These are phyloP conservation scores for Auriscalpium vulgare DNA, from an alignment of 768 basidiomycete species.

Conservation along the genomic window DNA sequence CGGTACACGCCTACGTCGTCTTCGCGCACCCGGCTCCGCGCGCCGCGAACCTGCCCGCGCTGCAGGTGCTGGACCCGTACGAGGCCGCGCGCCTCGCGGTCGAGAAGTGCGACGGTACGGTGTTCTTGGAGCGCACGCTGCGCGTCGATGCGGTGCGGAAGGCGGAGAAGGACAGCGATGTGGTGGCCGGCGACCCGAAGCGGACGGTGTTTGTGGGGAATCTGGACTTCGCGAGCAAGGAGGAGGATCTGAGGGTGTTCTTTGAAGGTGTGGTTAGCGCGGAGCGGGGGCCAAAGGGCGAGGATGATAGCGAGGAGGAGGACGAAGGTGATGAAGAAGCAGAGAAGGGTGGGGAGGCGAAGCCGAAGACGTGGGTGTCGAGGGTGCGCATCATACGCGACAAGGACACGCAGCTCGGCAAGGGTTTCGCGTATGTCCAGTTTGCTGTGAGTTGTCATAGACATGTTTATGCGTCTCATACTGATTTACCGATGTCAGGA, in stretches of 20 bases:
- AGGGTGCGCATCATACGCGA: conserved; percentile 87
- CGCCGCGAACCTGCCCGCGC: conserved; percentile 26
- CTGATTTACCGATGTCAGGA: conserved; percentile 43
- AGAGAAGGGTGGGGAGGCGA: conserved; percentile 23
- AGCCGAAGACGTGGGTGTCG: conserved; percentile 56
- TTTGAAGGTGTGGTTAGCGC: conserved; percentile 71
- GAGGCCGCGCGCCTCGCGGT: conserved; percentile 58
- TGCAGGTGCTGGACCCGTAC: conserved; percentile 61
- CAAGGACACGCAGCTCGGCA: conserved; percentile 86
- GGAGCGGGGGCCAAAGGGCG: conserved; percentile 56
- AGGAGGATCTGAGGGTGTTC: conserved; percentile 81
- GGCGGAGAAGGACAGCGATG: conserved; percentile 15
- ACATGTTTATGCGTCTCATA: background rate
- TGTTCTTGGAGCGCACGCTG: conserved; percentile 71
- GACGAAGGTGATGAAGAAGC: conserved; percentile 21
- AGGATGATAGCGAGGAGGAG: conserved; percentile 19
- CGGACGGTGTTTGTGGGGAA: conserved; percentile 86
- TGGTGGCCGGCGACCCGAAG: conserved; percentile 57
- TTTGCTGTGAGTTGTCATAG: conserved; percentile 52
- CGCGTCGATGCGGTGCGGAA: conserved; percentile 66
- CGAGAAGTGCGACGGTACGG: conserved; percentile 53
- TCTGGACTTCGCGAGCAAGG: conserved; percentile 85
- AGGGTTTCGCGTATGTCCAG: conserved; percentile 92
- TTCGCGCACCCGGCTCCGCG: conserved; percentile 61
- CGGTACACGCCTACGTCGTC: conserved; percentile 85